phyloP scores from a whole-genome alignment of 2,329 filamentous ascomycete species.

The Stromatinia cepivora region DNA sequence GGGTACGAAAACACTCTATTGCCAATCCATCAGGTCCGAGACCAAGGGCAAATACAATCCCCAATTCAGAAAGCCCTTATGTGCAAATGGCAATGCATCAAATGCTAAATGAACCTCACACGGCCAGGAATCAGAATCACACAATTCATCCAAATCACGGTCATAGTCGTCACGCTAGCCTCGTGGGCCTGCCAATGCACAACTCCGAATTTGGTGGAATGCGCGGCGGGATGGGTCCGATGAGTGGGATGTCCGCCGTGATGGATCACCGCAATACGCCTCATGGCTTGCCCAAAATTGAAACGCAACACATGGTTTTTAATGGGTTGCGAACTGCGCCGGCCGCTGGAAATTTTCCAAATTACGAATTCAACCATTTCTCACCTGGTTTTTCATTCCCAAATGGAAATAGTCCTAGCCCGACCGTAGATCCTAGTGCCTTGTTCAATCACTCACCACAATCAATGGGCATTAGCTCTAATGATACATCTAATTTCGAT shows the following conservation, averaged over 20 bases:
- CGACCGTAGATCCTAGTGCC: conserved; percentile 69
- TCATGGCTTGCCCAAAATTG: conserved; percentile 76
- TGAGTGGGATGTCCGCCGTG: conserved; percentile 64
- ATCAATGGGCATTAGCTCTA: conserved; percentile 61
- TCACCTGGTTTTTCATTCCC: conserved; percentile 49
- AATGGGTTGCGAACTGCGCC: conserved; percentile 78
- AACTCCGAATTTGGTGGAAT: conserved; percentile 59
- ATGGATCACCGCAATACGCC: conserved; percentile 65
- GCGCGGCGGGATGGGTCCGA: background rate
- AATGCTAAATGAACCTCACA: conserved; percentile 52
- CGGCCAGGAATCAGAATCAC: conserved; percentile 43
- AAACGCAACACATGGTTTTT: conserved; percentile 70
- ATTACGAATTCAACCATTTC: conserved; percentile 70
- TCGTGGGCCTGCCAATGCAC: conserved; percentile 65
- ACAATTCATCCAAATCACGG: conserved; percentile 4
- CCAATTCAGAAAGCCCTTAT: conserved; percentile 78
- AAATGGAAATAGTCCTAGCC: conserved; percentile 54
- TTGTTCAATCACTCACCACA: conserved; percentile 79
- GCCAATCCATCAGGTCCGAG: conserved; percentile 72
- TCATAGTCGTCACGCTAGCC: conserved; percentile 68
- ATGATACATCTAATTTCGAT: conserved; percentile 58
- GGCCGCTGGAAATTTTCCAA: conserved; percentile 60
- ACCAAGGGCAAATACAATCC: conserved; percentile 93
- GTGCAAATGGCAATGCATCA: conserved; percentile 59
- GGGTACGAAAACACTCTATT: conserved; percentile 90